Conservation (phyloP, 129 eudicot species). For the Cynara cardunculus region DNA sequence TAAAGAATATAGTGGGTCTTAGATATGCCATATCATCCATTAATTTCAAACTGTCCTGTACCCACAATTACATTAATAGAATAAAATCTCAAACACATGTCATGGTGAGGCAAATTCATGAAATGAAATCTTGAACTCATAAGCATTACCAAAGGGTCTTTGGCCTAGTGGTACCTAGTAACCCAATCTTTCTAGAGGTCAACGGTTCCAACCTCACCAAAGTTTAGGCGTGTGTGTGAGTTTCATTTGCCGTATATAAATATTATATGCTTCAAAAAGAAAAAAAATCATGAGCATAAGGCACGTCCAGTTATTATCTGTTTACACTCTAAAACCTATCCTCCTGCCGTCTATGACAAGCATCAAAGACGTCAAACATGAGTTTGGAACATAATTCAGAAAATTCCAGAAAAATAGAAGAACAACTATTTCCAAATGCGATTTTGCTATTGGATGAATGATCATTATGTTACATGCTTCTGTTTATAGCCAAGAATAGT, state of each 20-base stretch:
- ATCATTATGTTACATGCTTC: too few species aligned
- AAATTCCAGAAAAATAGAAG: too few species aligned
- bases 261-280: background rate
- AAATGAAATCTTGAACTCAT: background rate
- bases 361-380: too few species aligned
- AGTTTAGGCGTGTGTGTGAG: background rate
- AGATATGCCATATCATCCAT: constrained; percentile 57
- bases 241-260: background rate
- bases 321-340: background rate
- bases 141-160: background rate
- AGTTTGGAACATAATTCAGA: too few species aligned
- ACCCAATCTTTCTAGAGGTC: background rate
- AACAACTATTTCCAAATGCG: too few species aligned
- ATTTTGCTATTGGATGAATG: too few species aligned
- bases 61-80: background rate
- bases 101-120: too few species aligned
- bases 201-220: background rate
- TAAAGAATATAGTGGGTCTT: constrained; percentile 56
- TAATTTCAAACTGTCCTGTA: constrained; percentile 56
- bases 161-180: background rate
- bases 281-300: background rate
- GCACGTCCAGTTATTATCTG: background rate
- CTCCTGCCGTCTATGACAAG: background rate
- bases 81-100: background rate
- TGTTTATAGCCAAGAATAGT: too few species aligned